Evolutionary conservation across 2,329 filamentous ascomycete species (phyloP).

Genomic region (Thelonectria discophora): DNA sequence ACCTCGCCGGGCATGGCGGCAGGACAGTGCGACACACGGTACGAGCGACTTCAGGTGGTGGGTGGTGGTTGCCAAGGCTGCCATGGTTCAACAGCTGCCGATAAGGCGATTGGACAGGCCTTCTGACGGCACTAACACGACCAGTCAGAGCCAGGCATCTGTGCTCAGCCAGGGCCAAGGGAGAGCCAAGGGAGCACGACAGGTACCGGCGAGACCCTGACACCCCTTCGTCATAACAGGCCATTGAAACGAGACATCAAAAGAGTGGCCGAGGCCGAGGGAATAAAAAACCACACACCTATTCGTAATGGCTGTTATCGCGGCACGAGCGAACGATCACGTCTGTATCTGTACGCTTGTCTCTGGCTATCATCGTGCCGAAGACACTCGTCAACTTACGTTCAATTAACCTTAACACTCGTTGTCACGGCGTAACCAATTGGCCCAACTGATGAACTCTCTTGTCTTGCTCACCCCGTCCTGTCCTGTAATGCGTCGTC

Average conservation of each 20-base stretch:
- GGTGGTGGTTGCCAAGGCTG: slow-evolving; percentile 36
- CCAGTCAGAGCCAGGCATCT: slow-evolving; percentile 34
- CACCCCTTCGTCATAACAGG: slow-evolving; percentile 36
- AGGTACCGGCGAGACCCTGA: slow-evolving; percentile 33
- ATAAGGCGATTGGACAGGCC: slow-evolving; percentile 42
- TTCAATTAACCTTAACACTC: slow-evolving; percentile 35
- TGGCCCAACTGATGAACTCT: slow-evolving; percentile 10
- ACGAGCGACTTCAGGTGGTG: slow-evolving; percentile 6
- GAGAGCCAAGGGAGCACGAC: slow-evolving; percentile 8
- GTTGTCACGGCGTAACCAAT: slow-evolving; percentile 23
- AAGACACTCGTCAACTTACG: slow-evolving; percentile 25
- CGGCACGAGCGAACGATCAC: slow-evolving; percentile 9
- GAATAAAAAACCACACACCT: slow-evolving; percentile 19
- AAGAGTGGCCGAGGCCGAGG: slow-evolving; percentile 19
- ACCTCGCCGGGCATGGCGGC: slow-evolving; percentile 28
- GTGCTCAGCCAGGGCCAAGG: slow-evolving; percentile 15
- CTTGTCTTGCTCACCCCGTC: neutral
- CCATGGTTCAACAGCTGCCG: slow-evolving; percentile 39
- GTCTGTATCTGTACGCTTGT: slow-evolving; percentile 32
- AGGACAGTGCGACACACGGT: slow-evolving; percentile 33
- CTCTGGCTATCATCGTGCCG: slow-evolving; percentile 28
- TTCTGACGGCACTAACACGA: slow-evolving; percentile 13
- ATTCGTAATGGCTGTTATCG: slow-evolving; percentile 10
- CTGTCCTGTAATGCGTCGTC: slow-evolving; percentile 14
- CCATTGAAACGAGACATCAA: slow-evolving; percentile 28